Evolutionary conservation across 768 basidiomycete species (phyloP).

Genomic region (Naganishia randhawae): DNA sequence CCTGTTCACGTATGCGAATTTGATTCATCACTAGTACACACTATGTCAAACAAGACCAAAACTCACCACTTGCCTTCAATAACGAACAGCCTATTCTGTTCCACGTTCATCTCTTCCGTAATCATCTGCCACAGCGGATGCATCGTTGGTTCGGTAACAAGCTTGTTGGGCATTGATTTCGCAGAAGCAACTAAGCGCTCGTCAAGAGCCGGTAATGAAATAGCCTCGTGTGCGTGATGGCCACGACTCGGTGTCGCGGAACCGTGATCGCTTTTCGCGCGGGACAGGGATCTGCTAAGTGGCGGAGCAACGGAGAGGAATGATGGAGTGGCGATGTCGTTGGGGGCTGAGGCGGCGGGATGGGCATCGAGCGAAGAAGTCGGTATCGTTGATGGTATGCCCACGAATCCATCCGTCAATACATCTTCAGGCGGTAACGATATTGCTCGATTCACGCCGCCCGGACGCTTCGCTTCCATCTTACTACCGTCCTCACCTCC

Average conservation of each 20-base stretch:
- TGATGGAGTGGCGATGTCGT: background rate
- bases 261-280: conserved; percentile 10
- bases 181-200: background rate
- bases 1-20: conserved; percentile 50
- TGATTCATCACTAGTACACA: background rate
- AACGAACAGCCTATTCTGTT: conserved; percentile 45
- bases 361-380: background rate
- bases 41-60: background rate
- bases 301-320: background rate
- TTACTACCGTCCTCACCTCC: too few relatives aligned
- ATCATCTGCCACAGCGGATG: conserved; percentile 43
- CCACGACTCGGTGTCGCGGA: background rate
- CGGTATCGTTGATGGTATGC: background rate
- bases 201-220: background rate
- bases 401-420: background rate
- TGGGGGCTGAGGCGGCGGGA: too few relatives aligned
- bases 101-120: conserved; percentile 43
- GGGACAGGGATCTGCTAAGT: background rate
- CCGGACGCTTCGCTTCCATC: background rate
- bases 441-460: background rate
- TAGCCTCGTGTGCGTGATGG: too few relatives aligned
- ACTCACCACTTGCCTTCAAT: conserved; percentile 49
- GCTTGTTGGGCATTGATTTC: background rate
- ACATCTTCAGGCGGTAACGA: conserved; percentile 9
- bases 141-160: background rate